phyloP scores from a whole-genome alignment of 1,284 basidiomycete species.

The Trichosporon sp. region DNA sequence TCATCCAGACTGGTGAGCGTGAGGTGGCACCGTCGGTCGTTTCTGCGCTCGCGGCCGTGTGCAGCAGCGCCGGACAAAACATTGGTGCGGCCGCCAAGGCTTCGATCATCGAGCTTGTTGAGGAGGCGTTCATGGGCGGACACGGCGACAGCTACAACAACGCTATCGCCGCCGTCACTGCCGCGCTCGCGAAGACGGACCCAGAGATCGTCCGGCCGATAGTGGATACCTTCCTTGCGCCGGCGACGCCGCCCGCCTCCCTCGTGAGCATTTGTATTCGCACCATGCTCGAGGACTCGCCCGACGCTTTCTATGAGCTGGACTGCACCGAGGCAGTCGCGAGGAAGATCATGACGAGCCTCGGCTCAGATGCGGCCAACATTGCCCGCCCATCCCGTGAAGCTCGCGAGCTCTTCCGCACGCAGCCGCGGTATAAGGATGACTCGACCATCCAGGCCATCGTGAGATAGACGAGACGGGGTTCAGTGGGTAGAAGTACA shows the following conservation, averaged over 20 bases:
- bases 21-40: slow-evolving; percentile 69
- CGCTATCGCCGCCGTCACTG: slow-evolving; percentile 63
- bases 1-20: slow-evolving; percentile 58
- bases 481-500: not conserved
- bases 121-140: slow-evolving; percentile 65
- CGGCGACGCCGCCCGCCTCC: slow-evolving; percentile 32
- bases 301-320: slow-evolving; percentile 63
- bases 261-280: slow-evolving; percentile 62
- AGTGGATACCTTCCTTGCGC: slow-evolving; percentile 51
- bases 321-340: slow-evolving; percentile 59
- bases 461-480: slow-evolving; percentile 16
- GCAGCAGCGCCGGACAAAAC: slow-evolving; percentile 65
- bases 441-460: slow-evolving; percentile 38
- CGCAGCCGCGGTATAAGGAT: slow-evolving; percentile 29
- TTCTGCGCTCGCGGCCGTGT: slow-evolving; percentile 70
- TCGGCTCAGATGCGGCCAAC: slow-evolving; percentile 63
- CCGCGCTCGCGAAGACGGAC: slow-evolving; percentile 59
- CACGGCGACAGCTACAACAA: slow-evolving; percentile 61
- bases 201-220: slow-evolving; percentile 63
- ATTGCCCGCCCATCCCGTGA: slow-evolving; percentile 79
- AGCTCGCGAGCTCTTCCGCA: slow-evolving; percentile 67
- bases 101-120: slow-evolving; percentile 65
- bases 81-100: slow-evolving; percentile 71
- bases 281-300: slow-evolving; percentile 55
- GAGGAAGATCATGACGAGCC: slow-evolving; percentile 66